Evolutionary conservation across 352 stramenopile species (phyloP).

Genomic region (Phytophthora citricola): DNA sequence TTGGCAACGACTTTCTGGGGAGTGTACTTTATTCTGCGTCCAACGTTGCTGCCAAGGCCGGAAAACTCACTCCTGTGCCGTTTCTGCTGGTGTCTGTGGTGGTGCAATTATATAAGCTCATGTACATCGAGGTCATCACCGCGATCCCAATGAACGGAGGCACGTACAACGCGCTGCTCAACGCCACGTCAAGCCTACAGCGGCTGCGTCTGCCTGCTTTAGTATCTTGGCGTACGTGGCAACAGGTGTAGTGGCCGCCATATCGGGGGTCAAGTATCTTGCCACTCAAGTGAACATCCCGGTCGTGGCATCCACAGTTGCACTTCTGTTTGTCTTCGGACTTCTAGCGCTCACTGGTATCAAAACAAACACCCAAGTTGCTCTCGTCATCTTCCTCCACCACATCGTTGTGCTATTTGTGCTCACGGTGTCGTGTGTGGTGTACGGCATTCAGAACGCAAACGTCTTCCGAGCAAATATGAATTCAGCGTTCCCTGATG

Average conservation of each 20-base stretch:
- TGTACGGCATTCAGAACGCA: constrained; percentile 66
- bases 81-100: constrained; percentile 73
- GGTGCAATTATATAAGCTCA: constrained; percentile 71
- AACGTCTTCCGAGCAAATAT: constrained; percentile 74
- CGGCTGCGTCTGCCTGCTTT: constrained; percentile 80
- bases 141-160: constrained; percentile 91
- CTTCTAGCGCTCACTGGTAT: constrained; percentile 78
- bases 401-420: constrained; percentile 75
- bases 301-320: constrained; percentile 44
- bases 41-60: constrained; percentile 51
- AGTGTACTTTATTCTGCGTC: constrained; percentile 80
- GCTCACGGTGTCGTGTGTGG: constrained; percentile 51
- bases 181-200: constrained; percentile 90
- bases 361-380: constrained; percentile 76
- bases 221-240: constrained; percentile 91
- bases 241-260: constrained; percentile 75
- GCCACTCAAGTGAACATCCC: constrained; percentile 64
- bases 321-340: constrained; percentile 79
- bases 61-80: constrained; percentile 82
- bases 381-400: constrained; percentile 83
- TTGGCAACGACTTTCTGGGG: constrained; percentile 90
- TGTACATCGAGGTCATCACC: constrained; percentile 90
- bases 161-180: constrained; percentile 91
- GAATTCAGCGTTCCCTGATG: constrained; percentile 50
- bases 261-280: constrained; percentile 84